Evolutionary conservation across 2,329 filamentous ascomycete genomes (phyloP).

Genomic region (Geosmithia flava): DNA sequence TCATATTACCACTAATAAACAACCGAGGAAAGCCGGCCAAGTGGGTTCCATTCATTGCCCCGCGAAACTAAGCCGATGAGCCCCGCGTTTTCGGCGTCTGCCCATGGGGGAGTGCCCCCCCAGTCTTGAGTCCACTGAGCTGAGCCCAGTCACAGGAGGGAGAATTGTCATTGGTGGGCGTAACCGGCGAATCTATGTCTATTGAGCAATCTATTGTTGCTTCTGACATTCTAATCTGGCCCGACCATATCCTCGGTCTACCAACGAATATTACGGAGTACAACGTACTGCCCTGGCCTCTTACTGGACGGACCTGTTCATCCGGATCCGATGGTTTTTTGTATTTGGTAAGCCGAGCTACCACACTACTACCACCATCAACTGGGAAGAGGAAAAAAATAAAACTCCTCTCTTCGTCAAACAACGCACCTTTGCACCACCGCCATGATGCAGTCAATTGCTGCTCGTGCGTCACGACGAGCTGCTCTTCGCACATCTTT

Average conservation of each 20-base stretch:
- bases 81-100: neutral
- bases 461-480: slow-evolving; percentile 16
- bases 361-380: neutral
- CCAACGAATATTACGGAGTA: neutral
- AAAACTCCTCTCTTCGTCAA: neutral
- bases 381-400: neutral
- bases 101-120: neutral
- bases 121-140: too few species aligned
- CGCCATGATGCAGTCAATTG: slow-evolving; percentile 20
- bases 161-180: neutral
- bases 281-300: too few species aligned
- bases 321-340: neutral
- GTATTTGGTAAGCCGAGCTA: neutral
- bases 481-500: slow-evolving; percentile 8
- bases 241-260: neutral
- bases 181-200: neutral
- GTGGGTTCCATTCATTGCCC: slow-evolving; percentile 1
- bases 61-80: too few species aligned
- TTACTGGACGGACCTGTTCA: neutral
- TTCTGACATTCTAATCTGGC: neutral
- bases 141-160: neutral
- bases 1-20: slow-evolving; percentile 3
- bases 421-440: neutral
- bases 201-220: neutral
- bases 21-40: slow-evolving; percentile 20